Percentiles rank a stretch among this genome's conserved stretches.
Conservation (phyloP, 2,329 filamentous ascomycete genomes). For the Pseudocercospora crystallina region DNA sequence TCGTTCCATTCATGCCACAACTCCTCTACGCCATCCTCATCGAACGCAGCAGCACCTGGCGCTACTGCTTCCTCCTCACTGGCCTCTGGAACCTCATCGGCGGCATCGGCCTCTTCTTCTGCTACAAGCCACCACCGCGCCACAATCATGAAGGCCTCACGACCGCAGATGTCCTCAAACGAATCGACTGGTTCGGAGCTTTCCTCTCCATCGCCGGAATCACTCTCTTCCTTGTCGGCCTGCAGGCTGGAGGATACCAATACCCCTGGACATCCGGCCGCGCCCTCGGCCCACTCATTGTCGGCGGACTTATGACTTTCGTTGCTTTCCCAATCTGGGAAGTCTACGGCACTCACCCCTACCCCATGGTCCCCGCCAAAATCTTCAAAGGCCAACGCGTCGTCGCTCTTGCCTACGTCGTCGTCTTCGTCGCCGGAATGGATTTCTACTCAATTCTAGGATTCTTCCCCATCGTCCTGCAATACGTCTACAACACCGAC, state of each 20-base stretch:
- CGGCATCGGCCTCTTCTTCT: conserved; percentile 51
- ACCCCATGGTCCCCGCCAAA: conserved; percentile 33
- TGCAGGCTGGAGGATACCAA: conserved; percentile 25
- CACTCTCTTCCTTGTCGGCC: conserved; percentile 52
- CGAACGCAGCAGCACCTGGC: conserved; percentile 48
- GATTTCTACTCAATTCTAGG: conserved; percentile 44
- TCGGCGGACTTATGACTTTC: conserved; percentile 28
- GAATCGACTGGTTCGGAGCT: conserved; percentile 53
- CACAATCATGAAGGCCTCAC: conserved; percentile 40
- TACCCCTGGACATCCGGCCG: conserved; percentile 27
- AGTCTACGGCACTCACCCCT: conserved; percentile 23
- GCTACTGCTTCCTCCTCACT: conserved; percentile 55
- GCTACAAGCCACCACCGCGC: conserved; percentile 55
- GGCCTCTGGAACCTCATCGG: conserved; percentile 55
- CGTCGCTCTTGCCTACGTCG: conserved; percentile 34
- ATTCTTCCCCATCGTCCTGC: conserved; percentile 63
- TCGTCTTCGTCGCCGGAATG: conserved; percentile 37
- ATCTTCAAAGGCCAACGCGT: conserved; percentile 33
- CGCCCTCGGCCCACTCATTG: conserved; percentile 29
- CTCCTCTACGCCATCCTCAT: conserved; percentile 62
- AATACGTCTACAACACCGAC: conserved; percentile 64
- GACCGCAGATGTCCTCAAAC: conserved; percentile 41
- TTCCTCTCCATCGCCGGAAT: conserved; percentile 51
- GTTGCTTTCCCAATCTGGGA: conserved; percentile 32
- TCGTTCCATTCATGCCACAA: conserved; percentile 62